Evolutionary conservation across 2,329 filamentous ascomycete genomes (phyloP), one percentile per base, ranked within the genome.

Genomic region (Pseudogymnoascus sp.): DNA sequence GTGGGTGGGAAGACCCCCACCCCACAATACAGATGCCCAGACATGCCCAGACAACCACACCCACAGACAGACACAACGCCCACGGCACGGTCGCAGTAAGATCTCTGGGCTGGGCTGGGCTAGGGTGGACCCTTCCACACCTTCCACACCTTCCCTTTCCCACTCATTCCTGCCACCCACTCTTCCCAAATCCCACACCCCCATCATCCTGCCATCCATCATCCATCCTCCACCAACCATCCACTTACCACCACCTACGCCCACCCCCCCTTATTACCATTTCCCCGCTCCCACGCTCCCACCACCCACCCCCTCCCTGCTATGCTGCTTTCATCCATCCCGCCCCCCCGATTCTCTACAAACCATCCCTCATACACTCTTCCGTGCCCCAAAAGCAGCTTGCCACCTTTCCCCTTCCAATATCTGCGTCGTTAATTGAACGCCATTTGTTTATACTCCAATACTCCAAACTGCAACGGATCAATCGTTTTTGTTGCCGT

Each of bases 281-380:
- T 43, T 21, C 41, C 41, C 41, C 41, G 41, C 41, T 43, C 10
- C 41, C 16, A 5, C 41, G 3, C 16, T 14, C 19, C 21, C 51
- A 31, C 28, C 28, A 8, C 28, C 28, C 8, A 31, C 28, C 28
- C 28, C 19, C 23, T 57, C 14, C 7, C 51, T 34, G n/a, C 51
- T 57, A 28, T 16, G 11, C 51, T 34, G 23, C 31, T 28, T 57
- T 57, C 23, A 57, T 28, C 21, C 51, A 34, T 57, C 31, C 25
- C 13, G 14, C 51, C 51, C 23, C 23, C 51, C 51, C 23, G 19
- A 45, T 45, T 13, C 41, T 19, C 19, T 10, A 21, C 10, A 45
- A 60, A 60, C 51, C 51, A 8, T 31, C 51, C 51, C 51, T 31
- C 31, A 60, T 16, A 60, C 51, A 60, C 51, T 60, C 51, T 28